Percentiles rank a stretch among this genome's conserved stretches.
Evolutionary conservation across 2,329 filamentous ascomycete genomes (phyloP).

Genomic region (Calonectria multiphialidica): DNA sequence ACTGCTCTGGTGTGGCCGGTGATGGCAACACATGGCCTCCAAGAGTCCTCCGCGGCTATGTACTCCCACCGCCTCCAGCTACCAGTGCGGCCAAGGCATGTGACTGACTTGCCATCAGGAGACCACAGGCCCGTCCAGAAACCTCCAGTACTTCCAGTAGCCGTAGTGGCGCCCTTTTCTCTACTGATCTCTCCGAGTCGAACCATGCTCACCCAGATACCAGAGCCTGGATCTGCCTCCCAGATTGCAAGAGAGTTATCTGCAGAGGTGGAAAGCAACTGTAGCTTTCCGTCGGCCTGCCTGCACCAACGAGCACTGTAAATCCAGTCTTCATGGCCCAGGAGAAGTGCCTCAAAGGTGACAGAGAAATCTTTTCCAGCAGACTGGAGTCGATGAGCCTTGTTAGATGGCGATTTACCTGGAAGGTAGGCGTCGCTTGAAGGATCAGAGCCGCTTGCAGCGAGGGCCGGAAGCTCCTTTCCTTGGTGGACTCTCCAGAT

Average conservation of each 20-base stretch:
- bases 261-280: constrained; percentile 89
- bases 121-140: constrained; percentile 98
- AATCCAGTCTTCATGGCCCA: constrained; percentile 99
- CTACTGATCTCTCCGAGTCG: constrained; percentile 93
- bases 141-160: constrained; percentile 93
- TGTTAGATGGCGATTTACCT: constrained; percentile 86
- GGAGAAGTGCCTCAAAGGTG: constrained; percentile 92
- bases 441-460: constrained; percentile 67
- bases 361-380: constrained; percentile 76
- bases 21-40: constrained; percentile 82
- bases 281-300: constrained; percentile 65
- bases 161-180: constrained; percentile 95
- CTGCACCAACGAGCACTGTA: constrained; percentile 86
- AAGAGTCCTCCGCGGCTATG: constrained; percentile 71
- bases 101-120: constrained; percentile 79
- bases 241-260: constrained; percentile 96
- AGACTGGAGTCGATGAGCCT: constrained; percentile 81
- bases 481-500: constrained; percentile 89
- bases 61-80: constrained; percentile 92
- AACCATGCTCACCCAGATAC: constrained; percentile 90
- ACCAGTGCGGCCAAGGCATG: constrained; percentile 89
- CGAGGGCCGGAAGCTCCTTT: constrained; percentile 70
- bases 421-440: constrained; percentile 69
- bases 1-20: constrained; percentile 88
- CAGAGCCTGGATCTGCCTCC: constrained; percentile 85